Conservation (phyloP, 768 basidiomycete species). For the Terana coerulea region DNA sequence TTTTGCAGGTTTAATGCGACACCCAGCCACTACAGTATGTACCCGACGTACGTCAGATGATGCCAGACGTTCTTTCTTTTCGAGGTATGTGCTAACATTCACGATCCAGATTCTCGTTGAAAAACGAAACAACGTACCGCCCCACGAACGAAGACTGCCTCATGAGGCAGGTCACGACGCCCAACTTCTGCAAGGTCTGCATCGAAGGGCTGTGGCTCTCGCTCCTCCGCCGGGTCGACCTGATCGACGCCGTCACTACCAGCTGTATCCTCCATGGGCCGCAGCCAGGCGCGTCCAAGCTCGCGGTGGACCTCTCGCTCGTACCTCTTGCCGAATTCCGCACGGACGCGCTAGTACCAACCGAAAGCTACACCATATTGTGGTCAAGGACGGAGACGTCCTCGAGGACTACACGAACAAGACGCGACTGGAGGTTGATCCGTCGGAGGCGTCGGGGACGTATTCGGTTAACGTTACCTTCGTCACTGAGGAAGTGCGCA, state of each 20-base stretch:
- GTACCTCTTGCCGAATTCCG: constrained; percentile 61
- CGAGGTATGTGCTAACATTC: background rate
- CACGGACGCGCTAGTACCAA: constrained; percentile 24
- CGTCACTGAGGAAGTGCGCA: constrained; percentile 52
- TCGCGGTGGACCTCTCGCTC: constrained; percentile 44
- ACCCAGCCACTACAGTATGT: constrained; percentile 60
- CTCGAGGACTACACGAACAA: constrained; percentile 46
- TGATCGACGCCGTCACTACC: constrained; percentile 54
- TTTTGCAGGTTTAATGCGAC: constrained; percentile 51
- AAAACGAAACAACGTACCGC: constrained; percentile 66
- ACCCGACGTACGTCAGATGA: constrained; percentile 58
- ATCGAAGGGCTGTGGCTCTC: constrained; percentile 70
- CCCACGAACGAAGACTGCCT: constrained; percentile 82
- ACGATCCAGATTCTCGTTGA: constrained; percentile 50
- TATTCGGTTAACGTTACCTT: constrained; percentile 49
- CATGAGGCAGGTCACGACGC: constrained; percentile 68
- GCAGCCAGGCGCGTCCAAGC: constrained; percentile 13
- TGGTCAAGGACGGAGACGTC: constrained; percentile 50
- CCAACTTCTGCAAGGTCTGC: constrained; percentile 75
- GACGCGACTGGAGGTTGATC: constrained; percentile 44
- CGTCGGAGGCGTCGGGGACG: constrained; percentile 31
- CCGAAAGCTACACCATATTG: constrained; percentile 51
- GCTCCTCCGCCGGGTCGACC: constrained; percentile 52
- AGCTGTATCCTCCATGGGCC: constrained; percentile 30
- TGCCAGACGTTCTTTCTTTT: background rate